phyloP scores from a whole-genome alignment of 257 asterid genomes.

The Datura wrightii region DNA sequence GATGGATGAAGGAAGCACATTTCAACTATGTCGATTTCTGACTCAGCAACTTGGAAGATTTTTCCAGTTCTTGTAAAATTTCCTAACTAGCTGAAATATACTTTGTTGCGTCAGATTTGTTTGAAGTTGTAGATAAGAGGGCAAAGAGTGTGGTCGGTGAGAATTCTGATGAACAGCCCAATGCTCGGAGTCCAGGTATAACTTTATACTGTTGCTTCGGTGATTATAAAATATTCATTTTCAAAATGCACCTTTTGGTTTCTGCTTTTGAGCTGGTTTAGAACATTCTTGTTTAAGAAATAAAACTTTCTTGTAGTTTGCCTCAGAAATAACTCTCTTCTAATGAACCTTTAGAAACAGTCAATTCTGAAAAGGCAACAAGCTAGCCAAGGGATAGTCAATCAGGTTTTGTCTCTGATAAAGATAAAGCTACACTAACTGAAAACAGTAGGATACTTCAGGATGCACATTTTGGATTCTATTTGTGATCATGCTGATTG shows the following conservation, averaged over 20 bases:
- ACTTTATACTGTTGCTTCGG: constrained; percentile 13
- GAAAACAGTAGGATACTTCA: constrained; percentile 45
- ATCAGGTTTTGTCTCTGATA: constrained; percentile 53
- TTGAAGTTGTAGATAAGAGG: constrained; percentile 94
- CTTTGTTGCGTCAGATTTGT: constrained; percentile 65
- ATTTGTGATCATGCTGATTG: not conserved
- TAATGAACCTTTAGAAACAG: constrained; percentile 50
- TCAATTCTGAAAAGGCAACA: constrained; percentile 49
- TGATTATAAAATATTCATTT: constrained; percentile 5
- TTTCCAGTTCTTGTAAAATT: not conserved
- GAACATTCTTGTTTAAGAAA: not conserved
- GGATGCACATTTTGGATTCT: not conserved
- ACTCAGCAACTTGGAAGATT: not conserved
- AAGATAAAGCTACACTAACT: constrained; percentile 38
- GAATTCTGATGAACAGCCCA: constrained; percentile 70
- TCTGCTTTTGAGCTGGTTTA: constrained; percentile 20
- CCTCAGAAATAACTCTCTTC: constrained; percentile 58
- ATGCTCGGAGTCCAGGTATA: constrained; percentile 61
- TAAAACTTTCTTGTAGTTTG: constrained; percentile 32
- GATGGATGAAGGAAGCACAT: not conserved
- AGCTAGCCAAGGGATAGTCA: constrained; percentile 50
- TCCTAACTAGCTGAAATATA: constrained; percentile 24
- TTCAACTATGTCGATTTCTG: not conserved
- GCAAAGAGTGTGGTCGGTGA: constrained; percentile 96
- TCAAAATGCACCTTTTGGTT: not conserved